Percentiles rank a stretch among this genome's conserved stretches.
Evolutionary conservation across 2,329 filamentous ascomycete genomes (phyloP).

Genomic region (Phoma sp.): DNA sequence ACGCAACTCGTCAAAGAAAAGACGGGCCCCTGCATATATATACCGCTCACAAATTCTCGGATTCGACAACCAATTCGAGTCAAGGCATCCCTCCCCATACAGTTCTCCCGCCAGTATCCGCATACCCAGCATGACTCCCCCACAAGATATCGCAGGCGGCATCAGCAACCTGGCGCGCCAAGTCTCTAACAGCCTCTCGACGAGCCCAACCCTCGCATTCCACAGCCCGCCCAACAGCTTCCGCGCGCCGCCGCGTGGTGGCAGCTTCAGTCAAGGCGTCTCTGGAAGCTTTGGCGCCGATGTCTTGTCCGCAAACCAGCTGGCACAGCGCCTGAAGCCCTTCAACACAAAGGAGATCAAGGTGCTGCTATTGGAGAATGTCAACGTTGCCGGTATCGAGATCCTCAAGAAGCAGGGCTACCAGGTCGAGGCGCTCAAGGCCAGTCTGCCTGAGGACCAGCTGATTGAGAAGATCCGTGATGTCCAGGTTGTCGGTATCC

Average conservation of each 20-base stretch:
- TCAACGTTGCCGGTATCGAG: conserved; percentile 86
- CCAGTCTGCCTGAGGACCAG: conserved; percentile 87
- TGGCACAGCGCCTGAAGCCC: conserved; percentile 82
- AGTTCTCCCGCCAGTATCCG: conserved; percentile 25
- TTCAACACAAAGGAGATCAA: conserved; percentile 97
- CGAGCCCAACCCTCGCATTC: conserved; percentile 76
- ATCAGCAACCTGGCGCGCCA: conserved; percentile 49
- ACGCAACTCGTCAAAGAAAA: background rate
- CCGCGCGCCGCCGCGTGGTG: conserved; percentile 46
- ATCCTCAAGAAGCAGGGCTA: conserved; percentile 88
- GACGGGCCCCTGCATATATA: conserved; percentile 5
- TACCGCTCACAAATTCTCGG: conserved; percentile 14
- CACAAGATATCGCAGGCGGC: conserved; percentile 45
- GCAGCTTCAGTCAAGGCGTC: conserved; percentile 46
- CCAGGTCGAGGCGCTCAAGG: conserved; percentile 91
- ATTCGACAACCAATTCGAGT: conserved; percentile 26
- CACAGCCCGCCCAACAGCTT: conserved; percentile 72
- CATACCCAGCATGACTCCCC: conserved; percentile 41
- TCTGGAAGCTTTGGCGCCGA: conserved; percentile 32
- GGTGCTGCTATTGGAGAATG: conserved; percentile 92
- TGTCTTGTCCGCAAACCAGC: conserved; percentile 42
- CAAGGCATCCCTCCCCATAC: conserved; percentile 11
- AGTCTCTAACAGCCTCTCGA: conserved; percentile 66
- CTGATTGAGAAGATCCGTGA: conserved; percentile 98
- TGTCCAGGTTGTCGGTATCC: conserved; percentile 96